phyloP scores from a whole-genome alignment of 2,329 filamentous ascomycete genomes.

The Biscogniauxia mediterranea region DNA sequence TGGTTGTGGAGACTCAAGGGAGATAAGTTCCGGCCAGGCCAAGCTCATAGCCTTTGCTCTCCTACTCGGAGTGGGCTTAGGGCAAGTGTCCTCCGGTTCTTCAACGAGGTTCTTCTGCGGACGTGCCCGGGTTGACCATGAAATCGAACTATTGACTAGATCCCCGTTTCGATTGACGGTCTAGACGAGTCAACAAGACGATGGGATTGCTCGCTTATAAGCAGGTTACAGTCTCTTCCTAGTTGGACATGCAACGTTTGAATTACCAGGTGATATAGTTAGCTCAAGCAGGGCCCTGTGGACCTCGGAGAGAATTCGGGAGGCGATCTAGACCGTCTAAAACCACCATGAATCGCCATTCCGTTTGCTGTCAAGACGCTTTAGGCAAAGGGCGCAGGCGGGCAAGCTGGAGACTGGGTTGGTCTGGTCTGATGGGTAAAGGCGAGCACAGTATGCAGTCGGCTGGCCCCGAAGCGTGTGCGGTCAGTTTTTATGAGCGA shows the following conservation, averaged over 20 bases:
- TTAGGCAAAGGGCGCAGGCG: neutral
- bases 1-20: neutral
- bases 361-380: neutral
- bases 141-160: neutral
- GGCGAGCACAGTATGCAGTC: neutral
- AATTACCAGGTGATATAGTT: neutral
- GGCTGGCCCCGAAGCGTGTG: neutral
- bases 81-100: neutral
- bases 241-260: neutral
- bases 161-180: neutral
- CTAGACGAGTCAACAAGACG: neutral
- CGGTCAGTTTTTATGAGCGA: neutral
- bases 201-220: neutral
- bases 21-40: neutral
- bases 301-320: neutral
- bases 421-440: neutral
- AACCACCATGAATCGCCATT: neutral
- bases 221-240: neutral
- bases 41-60: neutral
- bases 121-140: neutral
- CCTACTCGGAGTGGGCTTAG: neutral
- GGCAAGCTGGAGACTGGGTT: neutral
- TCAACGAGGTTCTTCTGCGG: neutral
- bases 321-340: neutral
- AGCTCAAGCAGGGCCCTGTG: neutral